A percentile compares a stretch with the other conserved stretches of the same genome.
Evolutionary conservation across 2,329 filamentous ascomycete species (phyloP).

Genomic region (Fusarium pseudograminearum): DNA sequence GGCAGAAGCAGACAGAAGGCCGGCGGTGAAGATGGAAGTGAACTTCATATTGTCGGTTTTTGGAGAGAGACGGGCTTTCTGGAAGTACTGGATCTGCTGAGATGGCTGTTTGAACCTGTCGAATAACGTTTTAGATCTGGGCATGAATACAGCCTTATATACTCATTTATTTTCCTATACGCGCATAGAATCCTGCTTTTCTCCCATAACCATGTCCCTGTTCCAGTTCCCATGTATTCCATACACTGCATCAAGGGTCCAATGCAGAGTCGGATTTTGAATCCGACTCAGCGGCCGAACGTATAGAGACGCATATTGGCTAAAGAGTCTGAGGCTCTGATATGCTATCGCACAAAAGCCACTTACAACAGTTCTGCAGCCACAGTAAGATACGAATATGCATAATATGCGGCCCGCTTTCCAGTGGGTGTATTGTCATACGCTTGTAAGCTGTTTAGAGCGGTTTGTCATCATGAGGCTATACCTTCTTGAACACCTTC

Average conservation of each 20-base stretch:
- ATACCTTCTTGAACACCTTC: conserved; percentile 5
- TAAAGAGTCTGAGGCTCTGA: neutral
- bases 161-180: neutral
- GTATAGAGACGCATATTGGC: neutral
- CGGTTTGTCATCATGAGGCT: conserved; percentile 32
- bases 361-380: neutral
- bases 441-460: conserved; percentile 19
- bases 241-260: neutral
- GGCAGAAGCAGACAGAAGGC: conserved; percentile 27
- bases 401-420: conserved; percentile 8
- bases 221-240: too few species aligned
- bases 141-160: conserved; percentile 13
- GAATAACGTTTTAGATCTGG: neutral
- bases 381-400: conserved; percentile 16
- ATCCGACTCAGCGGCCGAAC: conserved; percentile 13
- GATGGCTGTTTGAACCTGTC: conserved; percentile 26
- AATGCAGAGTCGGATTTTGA: conserved; percentile 20
- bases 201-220: neutral
- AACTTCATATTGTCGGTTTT: conserved; percentile 38
- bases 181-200: neutral
- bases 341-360: neutral
- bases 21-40: conserved; percentile 26
- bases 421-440: conserved; percentile 11
- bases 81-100: conserved; percentile 2
- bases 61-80: neutral